A percentile compares a stretch with the other conserved stretches of the same genome.
phyloP scores from a whole-genome alignment of 257 asterid genomes.

The Nicotiana tabacum region DNA sequence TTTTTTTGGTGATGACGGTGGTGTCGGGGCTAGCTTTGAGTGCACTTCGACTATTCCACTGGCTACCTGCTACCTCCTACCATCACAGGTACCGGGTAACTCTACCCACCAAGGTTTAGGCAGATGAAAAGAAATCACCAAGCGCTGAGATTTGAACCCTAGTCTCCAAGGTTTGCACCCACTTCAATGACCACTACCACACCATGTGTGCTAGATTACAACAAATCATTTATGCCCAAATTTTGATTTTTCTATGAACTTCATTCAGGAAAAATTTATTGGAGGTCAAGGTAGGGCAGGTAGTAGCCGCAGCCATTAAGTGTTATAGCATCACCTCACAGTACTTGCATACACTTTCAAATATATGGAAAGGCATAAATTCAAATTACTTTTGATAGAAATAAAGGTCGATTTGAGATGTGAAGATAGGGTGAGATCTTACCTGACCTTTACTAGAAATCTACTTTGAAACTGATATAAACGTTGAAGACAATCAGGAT shows the following conservation, averaged over 20 bases:
- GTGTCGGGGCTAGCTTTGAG: no score
- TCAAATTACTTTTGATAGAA: neutral
- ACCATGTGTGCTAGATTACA: neutral
- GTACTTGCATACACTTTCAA: neutral
- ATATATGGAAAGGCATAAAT: neutral
- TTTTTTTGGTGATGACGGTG: no score
- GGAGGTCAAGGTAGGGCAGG: neutral
- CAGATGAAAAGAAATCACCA: no score
- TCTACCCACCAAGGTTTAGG: no score
- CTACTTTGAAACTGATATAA: neutral
- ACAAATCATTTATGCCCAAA: neutral
- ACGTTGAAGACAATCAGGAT: neutral
- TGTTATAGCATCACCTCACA: neutral
- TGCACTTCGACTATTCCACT: no score
- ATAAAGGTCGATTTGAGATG: neutral
- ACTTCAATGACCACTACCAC: no score
- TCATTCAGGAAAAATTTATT: neutral
- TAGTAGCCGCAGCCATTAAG: neutral
- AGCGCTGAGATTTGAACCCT: no score
- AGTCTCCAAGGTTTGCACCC: no score
- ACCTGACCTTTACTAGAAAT: constrained; percentile 3
- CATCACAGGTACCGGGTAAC: no score
- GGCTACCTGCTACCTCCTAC: no score
- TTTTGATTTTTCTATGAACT: neutral
- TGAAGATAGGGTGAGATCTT: neutral